Evolutionary conservation across 2,329 filamentous ascomycete species (phyloP), one percentile per base, ranked within the genome.

Genomic region (Monosporascus sp.): DNA sequence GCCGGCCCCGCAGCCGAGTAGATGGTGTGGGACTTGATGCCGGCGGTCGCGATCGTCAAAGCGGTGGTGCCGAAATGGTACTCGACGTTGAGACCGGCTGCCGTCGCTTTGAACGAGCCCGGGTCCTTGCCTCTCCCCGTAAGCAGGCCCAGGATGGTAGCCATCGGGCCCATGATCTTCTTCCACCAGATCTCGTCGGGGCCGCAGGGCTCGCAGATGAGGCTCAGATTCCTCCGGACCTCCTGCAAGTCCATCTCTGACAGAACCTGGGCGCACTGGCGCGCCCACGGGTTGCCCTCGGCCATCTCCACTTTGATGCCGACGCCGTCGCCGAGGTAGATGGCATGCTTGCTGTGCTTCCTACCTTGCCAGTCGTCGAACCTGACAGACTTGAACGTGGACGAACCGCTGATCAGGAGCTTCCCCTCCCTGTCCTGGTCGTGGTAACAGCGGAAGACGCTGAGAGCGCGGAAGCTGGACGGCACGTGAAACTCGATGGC

Each of bases 311-410:
- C 44, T 41, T 43, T 38, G 52, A 53, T 53, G 41, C 52, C 41
- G 31, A 53, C 52, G 8, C 52, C 52, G 14, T 44, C 37, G 52
- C 52, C 52, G 17, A 53, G 27, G 37, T 53, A 53, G 48, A 53
- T 40, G 48, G 48, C 48, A 38, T 53, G 52, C 40, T 27, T 50
- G 40, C 37, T 48, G 43, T 53, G 52, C 17, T 51, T 22, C 48
- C 50, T 53, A 48, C 40, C 48, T 6, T 51, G 48, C 52, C 52
- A 53, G 16, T 40, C 43, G 26, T 53, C 52, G 26, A 53, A 40
- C 6, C 52, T 48, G 20, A 43, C 50, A 26, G 37, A 38, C 24
- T 24, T 40, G n/a, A 49, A 53, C n/a, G 52, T 50, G 6, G 48
- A 53, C 16, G 38, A 19, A 22, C 52, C 52, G 37, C 38, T 14